Evolutionary conservation across 306 rosid genomes (phyloP).

Genomic region (Purshia tridentata): DNA sequence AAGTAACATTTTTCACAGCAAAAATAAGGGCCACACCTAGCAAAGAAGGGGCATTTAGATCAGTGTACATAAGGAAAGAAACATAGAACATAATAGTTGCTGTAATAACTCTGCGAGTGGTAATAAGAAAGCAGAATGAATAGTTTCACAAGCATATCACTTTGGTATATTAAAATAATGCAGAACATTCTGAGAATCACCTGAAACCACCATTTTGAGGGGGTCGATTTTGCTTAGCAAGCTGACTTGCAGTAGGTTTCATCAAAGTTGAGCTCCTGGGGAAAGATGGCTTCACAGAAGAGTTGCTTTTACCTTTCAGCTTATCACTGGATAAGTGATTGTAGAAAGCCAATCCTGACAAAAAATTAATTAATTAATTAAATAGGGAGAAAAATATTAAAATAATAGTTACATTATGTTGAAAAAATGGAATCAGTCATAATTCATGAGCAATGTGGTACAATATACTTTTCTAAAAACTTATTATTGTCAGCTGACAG

Average conservation of each 20-base stretch:
- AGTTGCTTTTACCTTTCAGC: conserved; percentile 40
- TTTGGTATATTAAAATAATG: neutral
- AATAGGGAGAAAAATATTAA: neutral
- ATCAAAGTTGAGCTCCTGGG: conserved; percentile 74
- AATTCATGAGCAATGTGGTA: neutral
- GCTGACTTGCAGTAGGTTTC: conserved; percentile 94
- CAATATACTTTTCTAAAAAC: neutral
- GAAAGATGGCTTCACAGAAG: conserved; percentile 34
- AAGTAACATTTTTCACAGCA: neutral
- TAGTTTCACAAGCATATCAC: neutral
- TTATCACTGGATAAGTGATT: conserved; percentile 31
- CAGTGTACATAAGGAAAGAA: neutral
- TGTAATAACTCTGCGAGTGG: neutral
- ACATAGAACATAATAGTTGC: neutral
- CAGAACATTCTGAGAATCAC: conserved; percentile 42
- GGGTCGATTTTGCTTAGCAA: conserved; percentile 72
- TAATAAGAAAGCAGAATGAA: neutral
- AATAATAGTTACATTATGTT: neutral
- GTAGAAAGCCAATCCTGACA: conserved; percentile 55
- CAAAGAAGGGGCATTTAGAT: neutral
- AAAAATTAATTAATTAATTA: conserved; percentile 15
- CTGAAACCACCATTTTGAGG: conserved; percentile 51
- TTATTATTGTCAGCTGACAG: neutral
- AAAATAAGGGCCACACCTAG: neutral
- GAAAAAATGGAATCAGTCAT: neutral